Evolutionary conservation across 2,329 filamentous ascomycete species (phyloP), one percentile per base, ranked within the genome.

Genomic region (Fusarium pseudocircinatum): DNA sequence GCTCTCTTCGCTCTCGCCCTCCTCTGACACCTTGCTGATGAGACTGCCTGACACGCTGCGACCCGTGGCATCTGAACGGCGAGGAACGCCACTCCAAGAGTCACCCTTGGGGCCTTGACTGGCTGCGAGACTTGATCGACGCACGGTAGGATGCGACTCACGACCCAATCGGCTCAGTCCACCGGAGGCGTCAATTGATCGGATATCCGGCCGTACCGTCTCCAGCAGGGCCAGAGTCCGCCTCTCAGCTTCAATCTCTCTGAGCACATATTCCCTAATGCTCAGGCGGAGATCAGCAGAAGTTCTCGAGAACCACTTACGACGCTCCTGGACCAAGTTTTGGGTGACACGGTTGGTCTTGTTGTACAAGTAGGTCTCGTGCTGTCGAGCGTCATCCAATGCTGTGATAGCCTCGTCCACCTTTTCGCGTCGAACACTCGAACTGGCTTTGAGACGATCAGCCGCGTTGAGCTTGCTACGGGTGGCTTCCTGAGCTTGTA

Each of bases 81-180:
- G 89, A 40, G 95, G 94, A 34, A 98, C 95, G 65, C 96, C 96
- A 78, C 94, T 97, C 96, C 96, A 99, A 22, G 96, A 93, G 82
- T 99, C 96, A n/a, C 96, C 96, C 84, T 97, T 97, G 56, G 96
- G 96, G 0, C 96, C 96, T 83, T 99, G 96, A 78, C 93, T 96
- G 52, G 94, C 93, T 22, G 94, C 93, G 74, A 98, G 84, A 82
- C 91, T 96, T 32, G 92, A 84, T 69, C 96, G 91, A 61, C 96
- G 90, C 67, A 85, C 82, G 10, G 91, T 84, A 6, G 96, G 96
- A 81, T 97, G 94, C 22, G 93, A 86, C 83, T 99, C 96, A 66
- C 96, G 91, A 46, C 96, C 96, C 39, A 99, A 88, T 46, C 96
- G 90, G 78, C 93, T 96, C 50, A 99, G 89, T 16, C 96, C 96